Conservation (phyloP, 2,329 filamentous ascomycete genomes). For the Alternaria triticimaculans region DNA sequence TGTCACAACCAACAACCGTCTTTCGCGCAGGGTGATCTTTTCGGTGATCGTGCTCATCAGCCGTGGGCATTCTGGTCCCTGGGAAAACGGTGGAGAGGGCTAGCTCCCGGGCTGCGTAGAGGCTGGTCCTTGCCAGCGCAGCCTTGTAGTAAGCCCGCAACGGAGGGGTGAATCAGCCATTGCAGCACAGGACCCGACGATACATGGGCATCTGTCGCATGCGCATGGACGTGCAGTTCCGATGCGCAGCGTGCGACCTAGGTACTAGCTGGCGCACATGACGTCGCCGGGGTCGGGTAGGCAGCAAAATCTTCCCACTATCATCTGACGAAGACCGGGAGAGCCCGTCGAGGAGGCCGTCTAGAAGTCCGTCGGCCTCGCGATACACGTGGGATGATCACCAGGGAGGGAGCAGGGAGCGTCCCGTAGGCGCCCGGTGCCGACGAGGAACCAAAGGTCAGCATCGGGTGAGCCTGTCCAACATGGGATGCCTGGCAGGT, state of each 20-base stretch:
- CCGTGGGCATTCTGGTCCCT: conserved; percentile 6
- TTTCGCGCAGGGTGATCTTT: background rate
- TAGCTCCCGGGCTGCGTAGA: conserved; percentile 19
- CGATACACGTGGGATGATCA: conserved; percentile 26
- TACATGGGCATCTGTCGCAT: background rate
- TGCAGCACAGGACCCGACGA: background rate
- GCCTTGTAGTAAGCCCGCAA: conserved; percentile 1
- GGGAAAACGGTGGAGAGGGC: conserved; percentile 12
- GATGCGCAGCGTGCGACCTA: conserved; percentile 6
- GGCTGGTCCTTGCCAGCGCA: conserved; percentile 23
- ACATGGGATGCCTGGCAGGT: conserved; percentile 19
- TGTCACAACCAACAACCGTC: background rate
- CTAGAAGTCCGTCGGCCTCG: conserved; percentile 1
- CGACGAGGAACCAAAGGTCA: conserved; percentile 3
- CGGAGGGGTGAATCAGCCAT: background rate
- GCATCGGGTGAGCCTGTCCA: background rate
- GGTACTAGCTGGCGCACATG: conserved; percentile 11
- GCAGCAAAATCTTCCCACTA: conserved; percentile 13
- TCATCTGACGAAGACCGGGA: conserved; percentile 25
- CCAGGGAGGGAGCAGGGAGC: conserved; percentile 19
- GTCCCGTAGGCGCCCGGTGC: conserved; percentile 21
- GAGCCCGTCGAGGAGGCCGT: conserved; percentile 10
- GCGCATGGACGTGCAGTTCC: conserved; percentile 5
- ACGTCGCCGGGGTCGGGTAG: conserved; percentile 15
- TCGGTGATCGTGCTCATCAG: conserved; percentile 6